A percentile compares a stretch with the other conserved stretches of the same genome.
Conservation (phyloP, 2,329 filamentous ascomycete genomes). For the Cladorrhinum sp. region DNA sequence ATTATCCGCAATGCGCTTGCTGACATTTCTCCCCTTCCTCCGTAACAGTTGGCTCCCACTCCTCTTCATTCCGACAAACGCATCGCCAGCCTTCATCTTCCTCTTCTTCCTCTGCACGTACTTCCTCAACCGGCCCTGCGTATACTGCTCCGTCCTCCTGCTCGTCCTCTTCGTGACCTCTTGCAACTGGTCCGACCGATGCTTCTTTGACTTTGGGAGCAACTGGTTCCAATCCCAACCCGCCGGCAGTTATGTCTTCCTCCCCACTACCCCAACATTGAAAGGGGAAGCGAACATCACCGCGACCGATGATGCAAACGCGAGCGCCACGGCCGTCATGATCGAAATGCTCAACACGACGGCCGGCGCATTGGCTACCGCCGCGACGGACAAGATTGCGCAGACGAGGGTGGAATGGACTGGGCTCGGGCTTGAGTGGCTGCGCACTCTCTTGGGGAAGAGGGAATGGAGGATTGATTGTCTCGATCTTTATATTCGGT, state of each 20-base stretch:
- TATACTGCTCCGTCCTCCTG: constrained; percentile 96
- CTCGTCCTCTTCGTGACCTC: constrained; percentile 91
- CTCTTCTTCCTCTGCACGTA: constrained; percentile 91
- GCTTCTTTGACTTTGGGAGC: constrained; percentile 87
- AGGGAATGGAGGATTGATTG: constrained; percentile 90
- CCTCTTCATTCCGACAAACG: constrained; percentile 84
- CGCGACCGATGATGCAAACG: constrained; percentile 41
- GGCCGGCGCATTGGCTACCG: constrained; percentile 62
- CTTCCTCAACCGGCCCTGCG: constrained; percentile 92
- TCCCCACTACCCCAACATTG: constrained; percentile 23
- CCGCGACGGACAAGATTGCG: constrained; percentile 61
- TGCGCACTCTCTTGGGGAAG: constrained; percentile 74
- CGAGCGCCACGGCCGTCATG: constrained; percentile 38
- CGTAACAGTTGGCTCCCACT: constrained; percentile 81
- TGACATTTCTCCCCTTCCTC: constrained; percentile 8
- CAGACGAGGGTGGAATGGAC: constrained; percentile 63
- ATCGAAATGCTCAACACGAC: constrained; percentile 65
- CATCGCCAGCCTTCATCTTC: constrained; percentile 80
- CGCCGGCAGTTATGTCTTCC: constrained; percentile 34
- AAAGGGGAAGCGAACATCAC: constrained; percentile 29
- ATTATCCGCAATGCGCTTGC: constrained; percentile 1
- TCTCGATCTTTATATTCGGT: constrained; percentile 78
- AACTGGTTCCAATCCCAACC: constrained; percentile 90
- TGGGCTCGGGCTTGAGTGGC: constrained; percentile 78
- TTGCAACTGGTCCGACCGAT: constrained; percentile 84